Conservation (phyloP, 192 early-diverging fungal genomes). For the Linnemannia exigua region DNA sequence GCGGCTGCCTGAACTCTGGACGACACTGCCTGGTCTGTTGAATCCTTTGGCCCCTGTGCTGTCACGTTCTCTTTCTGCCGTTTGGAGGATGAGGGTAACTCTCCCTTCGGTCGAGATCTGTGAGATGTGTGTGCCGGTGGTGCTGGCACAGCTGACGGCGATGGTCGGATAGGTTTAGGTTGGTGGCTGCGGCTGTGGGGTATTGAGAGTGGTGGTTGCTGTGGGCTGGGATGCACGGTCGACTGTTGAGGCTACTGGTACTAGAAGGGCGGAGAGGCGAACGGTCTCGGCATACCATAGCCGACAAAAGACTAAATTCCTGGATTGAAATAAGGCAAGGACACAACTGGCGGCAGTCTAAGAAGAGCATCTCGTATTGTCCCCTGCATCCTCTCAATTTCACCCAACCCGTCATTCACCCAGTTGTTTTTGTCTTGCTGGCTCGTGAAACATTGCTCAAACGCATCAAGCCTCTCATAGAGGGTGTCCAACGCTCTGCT, state of each 20-base stretch:
- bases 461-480: too few relatives aligned
- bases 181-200: neutral
- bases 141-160: neutral
- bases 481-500: too few relatives aligned
- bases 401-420: too few relatives aligned
- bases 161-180: neutral
- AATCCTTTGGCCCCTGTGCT: neutral
- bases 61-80: neutral
- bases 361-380: too few relatives aligned
- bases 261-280: neutral
- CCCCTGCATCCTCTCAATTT: too few relatives aligned
- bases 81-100: neutral
- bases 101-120: neutral
- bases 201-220: neutral
- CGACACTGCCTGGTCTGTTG: neutral
- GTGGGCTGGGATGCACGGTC: neutral
- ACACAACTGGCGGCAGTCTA: too few relatives aligned
- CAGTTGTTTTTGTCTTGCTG: too few relatives aligned
- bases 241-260: neutral
- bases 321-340: too few relatives aligned
- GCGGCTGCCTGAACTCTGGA: neutral
- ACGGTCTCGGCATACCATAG: too few relatives aligned
- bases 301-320: too few relatives aligned
- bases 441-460: too few relatives aligned
- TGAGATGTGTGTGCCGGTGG: neutral